Conservation (phyloP, 2,329 filamentous ascomycete genomes). For the Sporothrix humicola region DNA sequence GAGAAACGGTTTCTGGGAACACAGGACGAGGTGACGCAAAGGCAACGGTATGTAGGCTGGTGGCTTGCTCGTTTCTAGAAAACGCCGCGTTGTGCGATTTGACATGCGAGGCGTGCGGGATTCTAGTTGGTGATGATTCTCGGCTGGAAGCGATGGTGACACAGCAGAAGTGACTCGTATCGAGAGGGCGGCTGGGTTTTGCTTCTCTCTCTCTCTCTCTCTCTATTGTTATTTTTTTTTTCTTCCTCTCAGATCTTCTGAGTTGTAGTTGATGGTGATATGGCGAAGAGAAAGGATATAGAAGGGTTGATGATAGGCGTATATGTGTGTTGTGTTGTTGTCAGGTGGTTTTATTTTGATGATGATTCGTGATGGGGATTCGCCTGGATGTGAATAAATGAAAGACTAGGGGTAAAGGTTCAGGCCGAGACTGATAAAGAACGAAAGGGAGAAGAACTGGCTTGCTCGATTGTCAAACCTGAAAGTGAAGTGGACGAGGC, state of each 20-base stretch:
- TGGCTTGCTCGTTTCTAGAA: slow-evolving; percentile 27
- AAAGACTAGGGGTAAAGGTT: slow-evolving; percentile 27
- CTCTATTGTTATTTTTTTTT: not conserved
- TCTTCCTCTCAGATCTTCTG: not conserved
- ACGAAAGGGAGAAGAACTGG: slow-evolving; percentile 19
- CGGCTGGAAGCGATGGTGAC: slow-evolving; percentile 32
- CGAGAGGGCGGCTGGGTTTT: not conserved
- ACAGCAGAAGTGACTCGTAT: slow-evolving; percentile 21
- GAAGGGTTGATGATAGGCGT: not conserved
- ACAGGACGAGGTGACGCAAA: slow-evolving; percentile 28
- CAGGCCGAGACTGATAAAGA: slow-evolving; percentile 13
- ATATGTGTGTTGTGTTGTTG: not conserved
- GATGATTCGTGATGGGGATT: not conserved
- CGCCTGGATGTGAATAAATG: slow-evolving; percentile 23
- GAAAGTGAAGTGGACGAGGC: slow-evolving; percentile 19
- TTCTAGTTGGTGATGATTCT: slow-evolving; percentile 31
- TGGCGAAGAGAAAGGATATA: not conserved
- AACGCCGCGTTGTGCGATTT: slow-evolving; percentile 30
- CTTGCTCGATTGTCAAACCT: not conserved
- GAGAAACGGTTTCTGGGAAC: not conserved
- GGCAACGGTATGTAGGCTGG: slow-evolving; percentile 23
- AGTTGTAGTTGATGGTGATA: not conserved
- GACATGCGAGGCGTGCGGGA: slow-evolving; percentile 30
- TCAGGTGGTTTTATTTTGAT: not conserved
- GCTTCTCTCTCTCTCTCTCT: not conserved